Percentiles rank a stretch among this genome's conserved stretches.
phyloP scores from a whole-genome alignment of 2,329 filamentous ascomycete genomes.

The Aphanoascus verrucosus region DNA sequence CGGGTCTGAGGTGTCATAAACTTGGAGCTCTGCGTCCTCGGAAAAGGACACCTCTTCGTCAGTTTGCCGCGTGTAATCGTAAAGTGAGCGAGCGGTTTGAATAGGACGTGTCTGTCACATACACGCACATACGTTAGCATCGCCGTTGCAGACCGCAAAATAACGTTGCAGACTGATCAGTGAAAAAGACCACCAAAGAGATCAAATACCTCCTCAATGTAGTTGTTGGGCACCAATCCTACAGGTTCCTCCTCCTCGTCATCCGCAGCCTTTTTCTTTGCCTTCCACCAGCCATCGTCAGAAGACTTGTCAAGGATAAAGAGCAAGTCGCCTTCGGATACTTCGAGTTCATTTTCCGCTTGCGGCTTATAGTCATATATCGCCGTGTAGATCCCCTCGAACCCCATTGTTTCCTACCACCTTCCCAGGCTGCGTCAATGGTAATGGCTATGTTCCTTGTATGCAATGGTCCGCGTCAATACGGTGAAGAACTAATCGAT shows the following conservation, averaged over 20 bases:
- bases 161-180: not conserved
- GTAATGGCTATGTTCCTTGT: not conserved
- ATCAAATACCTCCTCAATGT: constrained; percentile 69
- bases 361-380: constrained; percentile 89
- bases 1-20: constrained; percentile 83
- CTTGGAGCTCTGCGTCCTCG: constrained; percentile 70
- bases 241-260: constrained; percentile 87
- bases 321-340: constrained; percentile 76
- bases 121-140: not conserved
- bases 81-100: constrained; percentile 77
- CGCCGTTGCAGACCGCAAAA: not conserved
- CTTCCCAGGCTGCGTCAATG: not conserved
- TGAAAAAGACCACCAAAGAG: constrained; percentile 15
- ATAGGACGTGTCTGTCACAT: constrained; percentile 50
- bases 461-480: not conserved
- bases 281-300: constrained; percentile 88
- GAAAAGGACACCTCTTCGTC: constrained; percentile 95
- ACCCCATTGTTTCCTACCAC: constrained; percentile 55
- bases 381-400: constrained; percentile 81
- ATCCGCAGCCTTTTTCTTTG: constrained; percentile 73
- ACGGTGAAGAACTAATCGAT: not conserved
- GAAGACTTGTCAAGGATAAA: constrained; percentile 75
- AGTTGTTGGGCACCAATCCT: constrained; percentile 86
- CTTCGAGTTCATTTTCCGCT: constrained; percentile 71
- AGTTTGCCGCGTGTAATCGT: constrained; percentile 92